Percentiles rank a stretch among this genome's conserved stretches.
These are phyloP conservation scores for Comarum palustre DNA, from an alignment of 306 rosid genomes.

Conservation along the genomic window DNA sequence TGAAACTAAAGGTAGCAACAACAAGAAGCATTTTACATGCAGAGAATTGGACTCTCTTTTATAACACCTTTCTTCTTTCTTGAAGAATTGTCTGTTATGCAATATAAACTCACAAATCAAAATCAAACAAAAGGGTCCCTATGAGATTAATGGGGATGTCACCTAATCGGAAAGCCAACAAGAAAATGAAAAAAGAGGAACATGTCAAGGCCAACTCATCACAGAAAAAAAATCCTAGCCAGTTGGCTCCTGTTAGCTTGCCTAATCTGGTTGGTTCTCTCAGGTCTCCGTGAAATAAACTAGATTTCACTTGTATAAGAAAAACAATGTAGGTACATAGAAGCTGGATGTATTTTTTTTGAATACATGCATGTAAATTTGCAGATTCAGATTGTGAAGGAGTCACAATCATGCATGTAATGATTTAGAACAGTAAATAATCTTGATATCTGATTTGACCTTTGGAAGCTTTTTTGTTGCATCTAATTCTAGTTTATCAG, in stretches of 20 bases:
- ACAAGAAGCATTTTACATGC: conserved; percentile 12
- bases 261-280: conserved; percentile 18
- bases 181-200: conserved; percentile 17
- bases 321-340: background rate
- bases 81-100: background rate
- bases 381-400: background rate
- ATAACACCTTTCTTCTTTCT: background rate
- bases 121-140: conserved; percentile 12
- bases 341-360: background rate
- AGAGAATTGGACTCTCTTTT: background rate
- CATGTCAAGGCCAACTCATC: conserved; percentile 42
- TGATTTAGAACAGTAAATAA: background rate
- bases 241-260: conserved; percentile 49
- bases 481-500: background rate
- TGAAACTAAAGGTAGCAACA: background rate
- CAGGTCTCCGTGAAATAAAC: background rate
- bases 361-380: background rate
- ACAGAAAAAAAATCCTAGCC: conserved; percentile 32
- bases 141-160: background rate
- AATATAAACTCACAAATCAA: conserved; percentile 6
- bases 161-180: conserved; percentile 26
- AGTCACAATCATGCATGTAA: conserved; percentile 4
- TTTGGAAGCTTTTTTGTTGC: background rate
- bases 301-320: background rate
- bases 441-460: background rate